Percentiles rank a stretch among this genome's conserved stretches.
These are phyloP conservation scores for Rhynchosporium graminicola DNA, from an alignment of 2,329 filamentous ascomycete genomes.

Conservation along the genomic window DNA sequence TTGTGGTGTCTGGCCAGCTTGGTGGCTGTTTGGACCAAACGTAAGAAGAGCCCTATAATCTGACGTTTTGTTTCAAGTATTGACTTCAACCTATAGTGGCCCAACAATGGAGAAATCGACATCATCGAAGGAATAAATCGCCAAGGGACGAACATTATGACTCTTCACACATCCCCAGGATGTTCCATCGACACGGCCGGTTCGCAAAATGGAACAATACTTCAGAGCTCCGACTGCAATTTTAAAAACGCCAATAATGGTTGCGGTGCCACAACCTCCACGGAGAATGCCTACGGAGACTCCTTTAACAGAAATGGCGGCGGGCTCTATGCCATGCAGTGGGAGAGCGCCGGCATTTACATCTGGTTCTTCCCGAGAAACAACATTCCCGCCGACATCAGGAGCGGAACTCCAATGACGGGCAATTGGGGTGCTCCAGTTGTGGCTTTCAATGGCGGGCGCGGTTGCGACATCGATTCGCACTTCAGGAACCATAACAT, in stretches of 20 bases:
- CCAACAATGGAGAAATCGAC: conserved; percentile 59
- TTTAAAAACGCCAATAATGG: conserved; percentile 49
- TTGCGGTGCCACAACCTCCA: conserved; percentile 42
- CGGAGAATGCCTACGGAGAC: conserved; percentile 56
- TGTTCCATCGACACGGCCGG: conserved; percentile 47
- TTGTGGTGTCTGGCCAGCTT: conserved; percentile 75
- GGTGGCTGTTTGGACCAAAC: conserved; percentile 49
- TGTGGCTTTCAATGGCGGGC: conserved; percentile 65
- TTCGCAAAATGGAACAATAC: conserved; percentile 45
- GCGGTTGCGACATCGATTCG: conserved; percentile 62
- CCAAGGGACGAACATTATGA: conserved; percentile 59
- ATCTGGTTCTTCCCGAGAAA: conserved; percentile 77
- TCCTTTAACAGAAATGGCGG: conserved; percentile 66
- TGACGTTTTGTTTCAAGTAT: not conserved
- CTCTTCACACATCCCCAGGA: conserved; percentile 57
- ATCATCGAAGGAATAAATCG: conserved; percentile 71
- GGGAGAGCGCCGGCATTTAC: conserved; percentile 67
- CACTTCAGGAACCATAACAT: conserved; percentile 71
- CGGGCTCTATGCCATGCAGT: conserved; percentile 72
- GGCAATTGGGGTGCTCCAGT: conserved; percentile 66
- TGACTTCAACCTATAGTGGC: conserved; percentile 49
- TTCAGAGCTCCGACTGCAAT: conserved; percentile 46
- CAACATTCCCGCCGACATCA: conserved; percentile 66
- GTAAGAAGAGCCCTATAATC: not conserved
- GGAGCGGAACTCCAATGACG: conserved; percentile 57